These are phyloP conservation scores for Citrus reticulata DNA, from an alignment of 345 rosid genomes.

Conservation along the genomic window DNA sequence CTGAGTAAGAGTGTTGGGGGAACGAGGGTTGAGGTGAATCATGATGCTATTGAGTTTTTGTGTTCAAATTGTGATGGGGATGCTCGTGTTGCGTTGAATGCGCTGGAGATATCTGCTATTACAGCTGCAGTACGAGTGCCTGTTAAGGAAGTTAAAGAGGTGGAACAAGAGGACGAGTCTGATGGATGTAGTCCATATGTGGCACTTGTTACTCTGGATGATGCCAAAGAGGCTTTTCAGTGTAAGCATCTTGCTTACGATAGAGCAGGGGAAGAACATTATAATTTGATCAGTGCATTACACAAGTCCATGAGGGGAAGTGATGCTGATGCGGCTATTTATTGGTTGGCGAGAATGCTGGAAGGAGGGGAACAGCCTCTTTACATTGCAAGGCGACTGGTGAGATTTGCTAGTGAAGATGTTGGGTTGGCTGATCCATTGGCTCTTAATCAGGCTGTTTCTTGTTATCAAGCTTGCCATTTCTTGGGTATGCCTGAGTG, in stretches of 20 bases:
- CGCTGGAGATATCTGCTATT: conserved; percentile 65
- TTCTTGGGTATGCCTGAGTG: conserved; percentile 87
- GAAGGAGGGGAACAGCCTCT: conserved; percentile 89
- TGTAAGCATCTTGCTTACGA: conserved; percentile 82
- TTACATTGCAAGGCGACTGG: conserved; percentile 74
- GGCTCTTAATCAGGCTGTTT: conserved; percentile 77
- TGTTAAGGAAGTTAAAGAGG: not conserved
- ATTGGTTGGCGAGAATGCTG: conserved; percentile 82
- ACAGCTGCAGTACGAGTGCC: conserved; percentile 42
- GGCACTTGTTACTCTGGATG: conserved; percentile 43
- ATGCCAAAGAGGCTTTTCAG: conserved; percentile 80
- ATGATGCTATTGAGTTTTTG: conserved; percentile 50
- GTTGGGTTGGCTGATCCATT: conserved; percentile 74
- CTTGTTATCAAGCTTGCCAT: conserved; percentile 91
- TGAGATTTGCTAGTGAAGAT: conserved; percentile 88
- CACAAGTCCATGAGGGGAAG: conserved; percentile 88
- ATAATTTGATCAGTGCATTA: conserved; percentile 74
- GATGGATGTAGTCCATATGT: not conserved
- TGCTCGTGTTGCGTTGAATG: conserved; percentile 79
- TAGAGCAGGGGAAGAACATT: conserved; percentile 80
- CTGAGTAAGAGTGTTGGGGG: conserved; percentile 31
- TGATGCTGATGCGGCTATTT: conserved; percentile 74
- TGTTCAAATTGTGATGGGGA: conserved; percentile 74
- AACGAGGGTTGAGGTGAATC: conserved; percentile 29
- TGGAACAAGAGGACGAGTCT: not conserved